Conservation (phyloP, 495 filamentous ascomycete species). For the Aspergillus hancockii region DNA sequence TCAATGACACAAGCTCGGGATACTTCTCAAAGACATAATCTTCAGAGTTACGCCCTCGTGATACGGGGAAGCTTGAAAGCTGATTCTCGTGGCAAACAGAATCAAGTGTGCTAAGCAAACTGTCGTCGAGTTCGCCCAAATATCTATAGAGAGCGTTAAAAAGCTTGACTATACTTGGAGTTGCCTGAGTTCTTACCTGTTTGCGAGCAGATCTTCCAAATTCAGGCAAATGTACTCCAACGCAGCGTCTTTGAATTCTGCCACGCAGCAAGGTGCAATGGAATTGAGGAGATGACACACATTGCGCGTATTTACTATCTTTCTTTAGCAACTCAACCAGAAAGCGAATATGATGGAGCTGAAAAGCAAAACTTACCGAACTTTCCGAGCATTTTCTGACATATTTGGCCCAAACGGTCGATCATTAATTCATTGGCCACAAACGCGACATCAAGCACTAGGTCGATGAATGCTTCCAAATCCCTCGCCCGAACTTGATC, state of each 20-base stretch:
- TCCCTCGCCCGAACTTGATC: constrained; percentile 69
- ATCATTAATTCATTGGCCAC: constrained; percentile 95
- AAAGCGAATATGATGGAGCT: not conserved
- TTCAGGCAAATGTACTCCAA: constrained; percentile 91
- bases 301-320: constrained; percentile 76
- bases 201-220: constrained; percentile 85
- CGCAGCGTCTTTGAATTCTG: constrained; percentile 82
- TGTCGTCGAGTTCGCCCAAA: constrained; percentile 83
- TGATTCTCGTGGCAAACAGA: constrained; percentile 80
- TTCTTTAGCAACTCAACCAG: constrained; percentile 23
- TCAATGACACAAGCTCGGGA: constrained; percentile 57
- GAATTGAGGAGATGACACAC: constrained; percentile 80
- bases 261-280: constrained; percentile 76
- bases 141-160: constrained; percentile 46
- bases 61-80: constrained; percentile 69
- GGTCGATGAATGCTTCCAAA: constrained; percentile 80
- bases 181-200: constrained; percentile 53
- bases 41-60: constrained; percentile 72
- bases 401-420: constrained; percentile 83
- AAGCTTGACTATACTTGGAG: not conserved
- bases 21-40: constrained; percentile 68
- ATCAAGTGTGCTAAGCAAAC: constrained; percentile 77
- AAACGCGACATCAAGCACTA: constrained; percentile 88
- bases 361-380: constrained; percentile 60
- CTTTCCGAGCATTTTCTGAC: constrained; percentile 82